phyloP scores from a whole-genome alignment of 495 filamentous ascomycete species.

The Penicillium macrosclerotiorum region DNA sequence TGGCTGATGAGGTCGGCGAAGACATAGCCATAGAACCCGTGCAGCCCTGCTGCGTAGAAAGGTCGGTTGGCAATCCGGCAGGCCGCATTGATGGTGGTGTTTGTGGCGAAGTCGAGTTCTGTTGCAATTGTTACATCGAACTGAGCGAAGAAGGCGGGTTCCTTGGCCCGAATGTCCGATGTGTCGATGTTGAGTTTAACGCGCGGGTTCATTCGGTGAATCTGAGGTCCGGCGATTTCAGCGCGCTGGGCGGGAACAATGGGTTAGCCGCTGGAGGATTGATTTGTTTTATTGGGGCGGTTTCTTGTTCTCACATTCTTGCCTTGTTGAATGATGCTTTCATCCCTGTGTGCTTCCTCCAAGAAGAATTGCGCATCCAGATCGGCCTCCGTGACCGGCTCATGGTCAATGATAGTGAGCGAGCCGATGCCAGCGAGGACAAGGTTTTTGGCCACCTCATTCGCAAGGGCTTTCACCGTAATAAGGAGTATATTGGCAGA shows the following conservation, averaged over 20 bases:
- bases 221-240: conserved; percentile 71
- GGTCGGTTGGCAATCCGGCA: conserved; percentile 70
- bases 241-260: conserved; percentile 59
- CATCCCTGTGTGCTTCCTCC: conserved; percentile 51
- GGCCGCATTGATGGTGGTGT: conserved; percentile 76
- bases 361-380: conserved; percentile 89
- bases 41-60: conserved; percentile 85
- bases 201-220: conserved; percentile 86
- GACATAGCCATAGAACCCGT: conserved; percentile 92
- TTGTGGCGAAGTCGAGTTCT: conserved; percentile 69
- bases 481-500: conserved; percentile 89
- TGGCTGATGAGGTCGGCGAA: conserved; percentile 90
- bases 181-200: conserved; percentile 74
- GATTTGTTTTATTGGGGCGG: too few species aligned
- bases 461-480: conserved; percentile 83
- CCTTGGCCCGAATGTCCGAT: conserved; percentile 58
- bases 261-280: too few species aligned
- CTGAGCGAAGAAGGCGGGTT: conserved; percentile 66
- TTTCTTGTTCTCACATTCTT: conserved; percentile 64
- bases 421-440: conserved; percentile 92
- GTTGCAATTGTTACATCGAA: conserved; percentile 93
- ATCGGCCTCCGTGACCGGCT: conserved; percentile 73
- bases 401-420: conserved; percentile 84
- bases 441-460: conserved; percentile 96
- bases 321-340: conserved; percentile 50